Evolutionary conservation across 1,284 basidiomycete species (phyloP), one percentile per base, ranked within the genome.

Genomic region (Coniferiporia weirii): DNA sequence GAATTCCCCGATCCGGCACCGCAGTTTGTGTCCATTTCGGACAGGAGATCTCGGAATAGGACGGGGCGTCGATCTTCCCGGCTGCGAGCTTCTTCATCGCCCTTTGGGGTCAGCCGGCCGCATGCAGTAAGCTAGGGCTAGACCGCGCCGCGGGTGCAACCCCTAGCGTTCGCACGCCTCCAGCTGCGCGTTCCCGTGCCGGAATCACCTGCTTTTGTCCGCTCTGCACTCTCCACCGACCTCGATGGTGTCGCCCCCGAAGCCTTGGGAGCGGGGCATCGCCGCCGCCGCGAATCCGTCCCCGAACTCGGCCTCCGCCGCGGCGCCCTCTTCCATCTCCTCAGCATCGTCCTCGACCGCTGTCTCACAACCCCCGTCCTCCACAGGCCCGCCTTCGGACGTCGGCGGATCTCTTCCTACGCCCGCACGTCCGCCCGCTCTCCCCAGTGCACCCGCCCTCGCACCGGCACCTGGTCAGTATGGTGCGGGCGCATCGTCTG

Each of bases 161-260:
- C 27, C 2, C 27, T 5, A 27, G 27, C 27, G 27, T 27, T 27
- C 27, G 27, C 27, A 27, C 27, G 27, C 27, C 27, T 3, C 27
- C 27, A 27, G 2, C 27, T 5, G 3, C 5, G 27, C n/a, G n/a
- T n/a, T 27, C 27, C 27, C 27, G 27, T 27, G 27, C 27, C 27
- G 27, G 27, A 27, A 27, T 27, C 27, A 27, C 3, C 27, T 27
- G 27, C 27, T 27, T 27, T 27, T 27, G 27, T 27, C 27, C 27
- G 27, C 27, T 27, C 27, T 27, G 27, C 27, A 27, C 27, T 27
- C 27, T 27, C 27, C 27, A 51, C 46, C 55, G 46, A 47, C 54
- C 20, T n/a, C 70, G 36, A 90, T 89, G 87, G 82, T 80, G 36
- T 90, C 90, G 22, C 90, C 90, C 57, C 90, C 89, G 71, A 93